phyloP scores from a whole-genome alignment of 371 early-diverging fungal genomes.

The Capniomyces stellatus region DNA sequence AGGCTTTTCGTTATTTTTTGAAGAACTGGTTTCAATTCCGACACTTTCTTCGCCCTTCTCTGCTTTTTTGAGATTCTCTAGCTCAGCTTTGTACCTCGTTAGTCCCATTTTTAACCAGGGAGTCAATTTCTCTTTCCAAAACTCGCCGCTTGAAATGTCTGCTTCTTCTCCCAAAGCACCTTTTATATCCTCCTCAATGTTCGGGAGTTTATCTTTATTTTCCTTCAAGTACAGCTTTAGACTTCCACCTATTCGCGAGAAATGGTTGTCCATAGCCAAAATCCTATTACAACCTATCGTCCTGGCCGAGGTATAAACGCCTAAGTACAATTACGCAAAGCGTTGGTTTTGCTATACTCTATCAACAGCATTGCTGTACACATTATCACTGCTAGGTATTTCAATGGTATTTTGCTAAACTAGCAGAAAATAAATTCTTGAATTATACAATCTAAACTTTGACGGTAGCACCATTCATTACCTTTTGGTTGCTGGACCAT shows the following conservation, averaged over 20 bases:
- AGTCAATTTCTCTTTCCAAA: not conserved
- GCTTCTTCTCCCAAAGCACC: not conserved
- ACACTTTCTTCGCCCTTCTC: no score
- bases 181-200: not conserved
- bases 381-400: not conserved
- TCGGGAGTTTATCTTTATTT: not conserved
- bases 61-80: not conserved
- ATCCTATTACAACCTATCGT: constrained; percentile 1
- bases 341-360: no score
- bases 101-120: not conserved
- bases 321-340: not conserved
- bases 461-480: not conserved
- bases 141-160: not conserved
- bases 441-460: not conserved
- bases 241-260: not conserved
- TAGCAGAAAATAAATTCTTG: not conserved
- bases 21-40: no score
- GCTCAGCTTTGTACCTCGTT: not conserved
- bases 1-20: no score
- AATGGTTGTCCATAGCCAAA: constrained; percentile 2
- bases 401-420: not conserved
- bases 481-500: not conserved
- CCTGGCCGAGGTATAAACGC: constrained; percentile 3
- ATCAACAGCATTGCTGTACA: not conserved
- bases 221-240: constrained; percentile 1